Base-by-base conservation (phyloP, 768 basidiomycete genomes). In the Tylopilus intermedius region DNA sequence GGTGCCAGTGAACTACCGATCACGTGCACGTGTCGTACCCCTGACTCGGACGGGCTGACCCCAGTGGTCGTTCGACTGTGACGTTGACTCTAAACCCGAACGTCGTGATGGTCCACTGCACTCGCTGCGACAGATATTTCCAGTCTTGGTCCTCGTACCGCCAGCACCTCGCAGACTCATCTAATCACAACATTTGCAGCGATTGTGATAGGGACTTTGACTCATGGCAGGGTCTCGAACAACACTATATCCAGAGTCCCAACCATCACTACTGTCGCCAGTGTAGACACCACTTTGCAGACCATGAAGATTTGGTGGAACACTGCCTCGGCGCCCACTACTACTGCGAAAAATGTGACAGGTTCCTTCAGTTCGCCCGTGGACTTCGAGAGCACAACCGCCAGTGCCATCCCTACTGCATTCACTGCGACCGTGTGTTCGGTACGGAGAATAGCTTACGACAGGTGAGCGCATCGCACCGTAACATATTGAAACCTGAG, bases 161-260 rank as follows among this genome's bases (percentile, higher is more conserved):
- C 1, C 72, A 74, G 48, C 79, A 81, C 58, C 24, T 62, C 32
- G 30, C 22, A 4, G 54, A 74, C 58, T 76, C 75, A 4, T 1
- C 62, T 3, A 46, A 26, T 8, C 83, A 84, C 53, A 53, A 76
- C 53, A 26, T 70, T 30, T 85, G 84, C 57, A 3, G 67, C 10
- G 60, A 68, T 13, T 85, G 83, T 57, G 49, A 72, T 0, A 27
- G 41, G 8, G 80, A 83, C 55, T 84, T 83, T 61, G 3, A 58
- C 0, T 63, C 76, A 0, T 56, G 56, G 56, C 4, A 0, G 1
- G 74, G 60, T 0, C 74, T 80, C 50, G 71, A 67, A 51, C 71
- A 81, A 53, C 83, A 86, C 62, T 82, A 67, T 57, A 71, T 76
- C 24, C 73, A 82, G 49, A 81, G 77, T 59, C 67, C 69, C 4